A percentile compares a stretch with the other conserved stretches of the same genome.
These are phyloP conservation scores for Actinomortierella wolfii DNA, from an alignment of 371 early-diverging fungal species.

Conservation along the genomic window DNA sequence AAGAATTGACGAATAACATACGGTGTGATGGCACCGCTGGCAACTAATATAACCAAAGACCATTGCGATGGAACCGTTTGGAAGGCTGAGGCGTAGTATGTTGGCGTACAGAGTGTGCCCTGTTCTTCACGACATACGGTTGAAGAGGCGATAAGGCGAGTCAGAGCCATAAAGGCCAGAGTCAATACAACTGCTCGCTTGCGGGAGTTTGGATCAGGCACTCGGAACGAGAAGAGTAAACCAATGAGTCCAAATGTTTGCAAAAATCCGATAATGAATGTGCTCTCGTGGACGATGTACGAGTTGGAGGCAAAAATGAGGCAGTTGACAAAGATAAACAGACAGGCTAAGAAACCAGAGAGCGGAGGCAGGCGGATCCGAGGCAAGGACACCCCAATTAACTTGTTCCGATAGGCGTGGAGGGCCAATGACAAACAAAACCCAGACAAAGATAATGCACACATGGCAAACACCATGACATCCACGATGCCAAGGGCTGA, in stretches of 20 bases:
- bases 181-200: constrained; percentile 45
- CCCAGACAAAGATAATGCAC: constrained; percentile 22
- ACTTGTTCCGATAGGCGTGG: constrained; percentile 1
- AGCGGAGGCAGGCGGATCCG: constrained; percentile 18
- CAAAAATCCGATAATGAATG: constrained; percentile 63
- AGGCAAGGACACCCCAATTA: background rate
- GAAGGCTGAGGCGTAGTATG: constrained; percentile 61
- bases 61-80: constrained; percentile 41
- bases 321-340: constrained; percentile 58
- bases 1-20: constrained; percentile 39
- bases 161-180: constrained; percentile 56
- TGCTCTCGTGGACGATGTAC: constrained; percentile 88
- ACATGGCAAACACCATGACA: constrained; percentile 31
- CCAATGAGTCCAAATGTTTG: constrained; percentile 63
- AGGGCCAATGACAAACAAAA: constrained; percentile 17
- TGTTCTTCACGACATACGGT: constrained; percentile 93
- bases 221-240: constrained; percentile 44
- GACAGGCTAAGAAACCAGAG: constrained; percentile 43
- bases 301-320: constrained; percentile 84
- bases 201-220: constrained; percentile 33
- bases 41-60: constrained; percentile 36
- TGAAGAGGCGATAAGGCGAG: constrained; percentile 61
- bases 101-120: constrained; percentile 71
- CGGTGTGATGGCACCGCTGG: constrained; percentile 43
- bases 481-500: constrained; percentile 43